A percentile compares a stretch with the other conserved stretches of the same genome.
Conservation (phyloP, 768 basidiomycete genomes). For the Mycena galopus region DNA sequence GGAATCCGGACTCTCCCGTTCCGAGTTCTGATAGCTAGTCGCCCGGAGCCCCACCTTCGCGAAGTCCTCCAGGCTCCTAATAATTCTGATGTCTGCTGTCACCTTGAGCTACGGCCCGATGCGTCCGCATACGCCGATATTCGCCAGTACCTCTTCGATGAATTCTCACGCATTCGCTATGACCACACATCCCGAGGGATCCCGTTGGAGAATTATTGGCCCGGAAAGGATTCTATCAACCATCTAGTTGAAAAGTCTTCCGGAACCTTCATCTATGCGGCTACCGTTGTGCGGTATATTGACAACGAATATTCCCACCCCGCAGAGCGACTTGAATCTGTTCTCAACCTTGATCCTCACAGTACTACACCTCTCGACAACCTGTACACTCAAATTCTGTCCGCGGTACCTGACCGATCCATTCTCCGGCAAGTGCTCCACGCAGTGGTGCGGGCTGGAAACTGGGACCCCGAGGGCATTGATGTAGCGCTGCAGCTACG, state of each 20-base stretch:
- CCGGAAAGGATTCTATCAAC: background rate
- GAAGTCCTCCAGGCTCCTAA: background rate
- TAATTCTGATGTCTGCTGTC: constrained; percentile 4
- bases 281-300: constrained; percentile 17
- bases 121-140: constrained; percentile 6
- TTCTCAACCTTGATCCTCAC: constrained; percentile 7
- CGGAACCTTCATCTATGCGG: constrained; percentile 22
- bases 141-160: background rate
- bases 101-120: constrained; percentile 2
- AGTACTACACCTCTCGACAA: constrained; percentile 23
- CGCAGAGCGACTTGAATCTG: constrained; percentile 10
- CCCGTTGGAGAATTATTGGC: background rate
- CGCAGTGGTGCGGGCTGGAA: background rate
- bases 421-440: constrained; percentile 6
- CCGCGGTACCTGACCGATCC: background rate
- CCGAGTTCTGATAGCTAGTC: constrained; percentile 7
- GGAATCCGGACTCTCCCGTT: background rate
- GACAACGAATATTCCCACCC: constrained; percentile 25
- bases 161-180: constrained; percentile 4
- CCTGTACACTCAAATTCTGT: too few relatives aligned
- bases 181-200: background rate
- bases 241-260: constrained; percentile 21
- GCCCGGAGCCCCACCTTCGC: constrained; percentile 17
- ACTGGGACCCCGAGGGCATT: constrained; percentile 19
- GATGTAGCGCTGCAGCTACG: constrained; percentile 1